These are phyloP conservation scores for Ogataea chonburiensis DNA, from an alignment of 805 yeast genomes.

Conservation along the genomic window DNA sequence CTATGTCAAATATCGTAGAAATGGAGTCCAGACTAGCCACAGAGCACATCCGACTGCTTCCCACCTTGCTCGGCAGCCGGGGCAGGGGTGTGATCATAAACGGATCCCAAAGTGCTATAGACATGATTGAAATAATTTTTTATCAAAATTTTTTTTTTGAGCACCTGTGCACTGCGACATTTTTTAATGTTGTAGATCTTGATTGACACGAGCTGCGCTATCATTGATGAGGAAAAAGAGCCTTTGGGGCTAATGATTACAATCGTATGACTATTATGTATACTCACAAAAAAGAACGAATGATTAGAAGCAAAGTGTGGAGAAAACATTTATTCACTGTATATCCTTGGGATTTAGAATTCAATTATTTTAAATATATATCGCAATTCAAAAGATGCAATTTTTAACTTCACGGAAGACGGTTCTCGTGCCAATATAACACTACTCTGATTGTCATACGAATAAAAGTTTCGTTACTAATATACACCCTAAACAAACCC, in stretches of 20 bases:
- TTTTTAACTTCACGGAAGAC: no score
- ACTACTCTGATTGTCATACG: conserved; percentile 1
- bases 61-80: conserved; percentile 29
- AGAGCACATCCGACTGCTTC: conserved; percentile 24
- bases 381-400: no score
- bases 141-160: conserved; percentile 2
- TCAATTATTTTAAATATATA: no score
- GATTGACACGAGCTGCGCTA: no score
- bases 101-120: conserved; percentile 26
- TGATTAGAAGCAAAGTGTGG: no score
- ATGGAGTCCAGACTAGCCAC: conserved; percentile 30
- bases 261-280: no score
- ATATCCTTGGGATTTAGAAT: no score
- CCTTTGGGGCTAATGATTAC: no score
- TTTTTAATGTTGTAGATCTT: neutral
- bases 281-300: no score
- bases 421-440: no score
- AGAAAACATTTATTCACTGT: no score
- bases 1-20: conserved; percentile 44
- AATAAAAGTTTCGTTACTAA: conserved; percentile 26
- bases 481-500: conserved; percentile 34
- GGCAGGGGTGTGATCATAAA: conserved; percentile 36
- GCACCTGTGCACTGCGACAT: conserved; percentile 11
- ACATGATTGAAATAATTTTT: conserved; percentile 9
- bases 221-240: no score